Evolutionary conservation across 257 asterid genomes (phyloP).

Genomic region (Voacanga thouarsii): DNA sequence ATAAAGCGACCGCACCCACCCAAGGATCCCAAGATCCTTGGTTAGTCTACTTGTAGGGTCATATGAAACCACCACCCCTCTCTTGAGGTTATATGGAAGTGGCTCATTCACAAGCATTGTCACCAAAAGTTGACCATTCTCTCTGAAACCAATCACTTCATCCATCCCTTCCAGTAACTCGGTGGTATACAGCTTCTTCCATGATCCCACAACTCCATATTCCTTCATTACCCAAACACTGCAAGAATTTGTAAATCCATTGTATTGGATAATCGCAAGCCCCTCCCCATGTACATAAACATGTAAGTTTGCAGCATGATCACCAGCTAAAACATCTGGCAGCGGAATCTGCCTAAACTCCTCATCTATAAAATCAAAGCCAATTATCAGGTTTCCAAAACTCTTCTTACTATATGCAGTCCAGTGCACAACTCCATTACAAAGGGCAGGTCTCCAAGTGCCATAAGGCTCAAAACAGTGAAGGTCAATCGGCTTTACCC

Average conservation of each 20-base stretch:
- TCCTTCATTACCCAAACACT: slow-evolving; percentile 23
- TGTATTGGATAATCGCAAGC: background rate
- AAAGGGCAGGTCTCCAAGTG: background rate
- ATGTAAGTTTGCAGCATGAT: background rate
- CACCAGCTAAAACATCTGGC: slow-evolving; percentile 8
- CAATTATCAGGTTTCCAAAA: background rate
- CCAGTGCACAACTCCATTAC: slow-evolving; percentile 18
- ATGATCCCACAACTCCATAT: slow-evolving; percentile 17
- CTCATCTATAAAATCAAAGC: slow-evolving; percentile 19
- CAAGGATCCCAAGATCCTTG: slow-evolving; percentile 5
- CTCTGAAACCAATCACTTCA: too few species aligned
- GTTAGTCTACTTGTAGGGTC: background rate
- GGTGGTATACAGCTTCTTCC: slow-evolving; percentile 5
- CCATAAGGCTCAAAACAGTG: background rate
- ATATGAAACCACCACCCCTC: slow-evolving; percentile 8
- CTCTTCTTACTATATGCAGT: background rate
- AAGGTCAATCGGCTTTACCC: background rate
- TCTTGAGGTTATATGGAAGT: background rate
- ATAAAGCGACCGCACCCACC: background rate
- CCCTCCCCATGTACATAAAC: background rate
- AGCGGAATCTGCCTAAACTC: slow-evolving; percentile 13
- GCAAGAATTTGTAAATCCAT: background rate
- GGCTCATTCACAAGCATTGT: slow-evolving; percentile 1
- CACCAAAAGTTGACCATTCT: slow-evolving; percentile 3
- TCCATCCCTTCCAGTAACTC: background rate